A percentile compares a stretch with the other conserved stretches of the same genome.
phyloP scores from a whole-genome alignment of 345 rosid genomes.

The Punica granatum region DNA sequence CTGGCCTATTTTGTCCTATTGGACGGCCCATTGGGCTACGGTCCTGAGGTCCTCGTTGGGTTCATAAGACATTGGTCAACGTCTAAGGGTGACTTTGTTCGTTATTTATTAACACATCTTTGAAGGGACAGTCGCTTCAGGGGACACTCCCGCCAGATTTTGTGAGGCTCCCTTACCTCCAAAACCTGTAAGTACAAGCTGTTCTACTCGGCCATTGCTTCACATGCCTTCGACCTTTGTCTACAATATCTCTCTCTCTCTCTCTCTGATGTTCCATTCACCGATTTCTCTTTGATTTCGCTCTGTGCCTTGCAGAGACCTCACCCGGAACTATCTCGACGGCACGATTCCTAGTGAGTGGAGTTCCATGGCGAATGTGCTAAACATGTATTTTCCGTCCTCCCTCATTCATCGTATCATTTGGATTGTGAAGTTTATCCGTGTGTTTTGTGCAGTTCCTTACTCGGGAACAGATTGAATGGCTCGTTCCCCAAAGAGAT shows the following conservation, averaged over 20 bases:
- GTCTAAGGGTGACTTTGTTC: too few species aligned
- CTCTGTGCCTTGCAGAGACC: conserved; percentile 1
- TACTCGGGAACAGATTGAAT: conserved; percentile 8
- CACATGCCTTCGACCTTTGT: too few species aligned
- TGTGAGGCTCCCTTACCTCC: conserved; percentile 7
- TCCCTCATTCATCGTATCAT: not conserved
- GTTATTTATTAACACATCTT: not conserved
- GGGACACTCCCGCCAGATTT: conserved; percentile 11
- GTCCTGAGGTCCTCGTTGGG: too few species aligned
- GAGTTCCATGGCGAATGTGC: conserved; percentile 7
- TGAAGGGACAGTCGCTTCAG: conserved; percentile 1
- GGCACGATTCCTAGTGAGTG: conserved; percentile 8
- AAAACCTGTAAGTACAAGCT: conserved; percentile 5
- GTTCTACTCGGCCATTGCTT: too few species aligned
- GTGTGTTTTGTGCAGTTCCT: not conserved
- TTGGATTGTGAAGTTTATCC: not conserved
- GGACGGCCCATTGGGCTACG: too few species aligned
- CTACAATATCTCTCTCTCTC: too few species aligned
- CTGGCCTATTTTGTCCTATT: too few species aligned
- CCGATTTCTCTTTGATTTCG: not conserved
- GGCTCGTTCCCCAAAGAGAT: conserved; percentile 14
- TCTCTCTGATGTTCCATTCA: not conserved
- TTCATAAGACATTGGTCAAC: too few species aligned
- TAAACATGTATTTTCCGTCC: not conserved
- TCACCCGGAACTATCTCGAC: conserved; percentile 8